These are phyloP conservation scores for Astrothelium macrocarpum DNA, from an alignment of 495 filamentous ascomycete genomes.

Conservation along the genomic window DNA sequence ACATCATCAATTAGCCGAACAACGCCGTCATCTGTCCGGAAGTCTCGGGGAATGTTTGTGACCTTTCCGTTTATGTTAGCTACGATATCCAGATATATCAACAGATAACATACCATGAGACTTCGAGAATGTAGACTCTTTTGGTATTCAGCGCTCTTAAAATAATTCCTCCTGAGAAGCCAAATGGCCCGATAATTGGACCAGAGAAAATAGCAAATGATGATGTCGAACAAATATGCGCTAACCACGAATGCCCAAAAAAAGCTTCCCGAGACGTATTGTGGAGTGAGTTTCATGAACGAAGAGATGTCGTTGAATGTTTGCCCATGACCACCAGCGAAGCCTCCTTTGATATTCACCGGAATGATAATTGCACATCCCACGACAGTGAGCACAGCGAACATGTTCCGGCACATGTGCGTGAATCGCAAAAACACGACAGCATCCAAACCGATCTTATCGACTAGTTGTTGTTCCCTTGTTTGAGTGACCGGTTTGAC, in stretches of 20 bases:
- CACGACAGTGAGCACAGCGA: constrained; percentile 60
- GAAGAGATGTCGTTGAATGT: constrained; percentile 23
- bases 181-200: constrained; percentile 72
- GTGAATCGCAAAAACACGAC: constrained; percentile 81
- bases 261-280: constrained; percentile 43
- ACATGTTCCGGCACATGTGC: constrained; percentile 86
- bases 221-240: constrained; percentile 67
- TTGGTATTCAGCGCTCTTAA: constrained; percentile 82
- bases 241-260: constrained; percentile 77
- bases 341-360: constrained; percentile 55
- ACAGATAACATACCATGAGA: constrained; percentile 54
- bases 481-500: constrained; percentile 63
- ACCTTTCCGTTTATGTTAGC: constrained; percentile 41
- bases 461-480: constrained; percentile 64
- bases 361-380: constrained; percentile 77
- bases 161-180: constrained; percentile 64
- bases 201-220: constrained; percentile 77
- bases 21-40: constrained; percentile 76
- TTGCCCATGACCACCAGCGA: constrained; percentile 9
- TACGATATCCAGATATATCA: constrained; percentile 12
- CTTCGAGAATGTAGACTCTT: constrained; percentile 80
- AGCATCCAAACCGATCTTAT: constrained; percentile 80
- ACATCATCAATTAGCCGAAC: constrained; percentile 65
- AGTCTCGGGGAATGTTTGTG: constrained; percentile 68
- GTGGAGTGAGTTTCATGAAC: constrained; percentile 47